Evolutionary conservation across 2,329 filamentous ascomycete genomes (phyloP).

Genomic region (Fonsecaea nubica): DNA sequence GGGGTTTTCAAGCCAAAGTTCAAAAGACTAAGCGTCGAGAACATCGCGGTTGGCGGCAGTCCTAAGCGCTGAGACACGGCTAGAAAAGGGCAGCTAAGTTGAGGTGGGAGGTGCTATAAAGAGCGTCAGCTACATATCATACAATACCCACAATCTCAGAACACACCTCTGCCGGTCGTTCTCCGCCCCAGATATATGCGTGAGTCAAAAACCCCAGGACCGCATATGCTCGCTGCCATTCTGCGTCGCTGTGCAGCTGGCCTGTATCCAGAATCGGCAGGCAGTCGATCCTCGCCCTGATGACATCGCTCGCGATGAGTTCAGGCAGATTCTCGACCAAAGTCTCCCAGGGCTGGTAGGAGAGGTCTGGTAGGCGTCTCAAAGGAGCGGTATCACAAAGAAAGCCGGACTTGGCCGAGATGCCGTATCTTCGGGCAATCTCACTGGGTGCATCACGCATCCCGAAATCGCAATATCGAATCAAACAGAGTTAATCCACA

Average conservation of each 20-base stretch:
- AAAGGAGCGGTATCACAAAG: constrained; percentile 78
- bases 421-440: constrained; percentile 13
- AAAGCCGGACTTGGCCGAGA: constrained; percentile 69
- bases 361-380: constrained; percentile 75
- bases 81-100: constrained; percentile 47
- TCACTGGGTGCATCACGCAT: constrained; percentile 26
- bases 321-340: constrained; percentile 78
- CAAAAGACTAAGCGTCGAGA: constrained; percentile 51
- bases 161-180: constrained; percentile 69
- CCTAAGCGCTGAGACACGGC: constrained; percentile 47
- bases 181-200: constrained; percentile 83
- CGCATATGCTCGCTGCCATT: constrained; percentile 85
- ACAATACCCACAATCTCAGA: no score
- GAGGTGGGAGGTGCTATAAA: constrained; percentile 47
- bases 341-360: constrained; percentile 91
- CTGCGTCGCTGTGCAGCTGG: constrained; percentile 75
- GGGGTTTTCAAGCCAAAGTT: constrained; percentile 44
- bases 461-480: not conserved
- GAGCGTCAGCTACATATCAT: constrained; percentile 3
- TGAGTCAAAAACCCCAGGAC: constrained; percentile 78
- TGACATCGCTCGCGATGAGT: constrained; percentile 75
- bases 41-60: constrained; percentile 53
- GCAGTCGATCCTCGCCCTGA: constrained; percentile 75
- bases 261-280: constrained; percentile 80
- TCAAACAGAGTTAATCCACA: not conserved